These are phyloP conservation scores for Magnolia sinica DNA, from an alignment of 164 flowering plant genomes.

Conservation along the genomic window DNA sequence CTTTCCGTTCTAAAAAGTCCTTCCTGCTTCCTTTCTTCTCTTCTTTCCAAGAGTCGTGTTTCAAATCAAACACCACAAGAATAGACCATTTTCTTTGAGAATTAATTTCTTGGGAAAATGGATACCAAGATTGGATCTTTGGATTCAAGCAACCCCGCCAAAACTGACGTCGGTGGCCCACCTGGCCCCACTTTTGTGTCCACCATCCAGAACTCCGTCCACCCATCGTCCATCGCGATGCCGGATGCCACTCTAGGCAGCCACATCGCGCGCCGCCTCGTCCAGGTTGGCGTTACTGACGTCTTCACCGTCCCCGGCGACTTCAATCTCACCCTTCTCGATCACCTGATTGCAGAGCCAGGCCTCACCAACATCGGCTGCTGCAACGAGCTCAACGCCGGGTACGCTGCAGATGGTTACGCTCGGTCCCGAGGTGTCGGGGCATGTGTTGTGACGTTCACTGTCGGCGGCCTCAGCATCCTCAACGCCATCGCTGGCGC, in stretches of 20 bases:
- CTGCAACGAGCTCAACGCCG: constrained; percentile 97
- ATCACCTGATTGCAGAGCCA: constrained; percentile 78
- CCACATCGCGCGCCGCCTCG: constrained; percentile 86
- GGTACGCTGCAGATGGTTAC: constrained; percentile 94
- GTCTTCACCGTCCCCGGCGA: constrained; percentile 94
- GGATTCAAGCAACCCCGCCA: constrained; percentile 1
- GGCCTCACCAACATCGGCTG: constrained; percentile 69
- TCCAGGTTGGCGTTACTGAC: constrained; percentile 64
- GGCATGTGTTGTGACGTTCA: constrained; percentile 90
- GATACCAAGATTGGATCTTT: constrained; percentile 14
- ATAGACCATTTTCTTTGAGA: no score
- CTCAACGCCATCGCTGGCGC: constrained; percentile 93
- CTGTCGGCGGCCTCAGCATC: constrained; percentile 90
- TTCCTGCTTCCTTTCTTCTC: background rate
- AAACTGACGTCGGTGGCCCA: constrained; percentile 18
- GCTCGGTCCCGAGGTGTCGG: constrained; percentile 83
- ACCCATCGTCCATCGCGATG: background rate
- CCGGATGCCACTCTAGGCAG: constrained; percentile 72
- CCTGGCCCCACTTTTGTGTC: constrained; percentile 16
- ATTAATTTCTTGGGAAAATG: background rate
- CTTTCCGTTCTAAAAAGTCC: no score
- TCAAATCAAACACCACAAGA: no score
- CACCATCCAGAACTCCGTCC: constrained; percentile 14
- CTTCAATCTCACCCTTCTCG: constrained; percentile 83
- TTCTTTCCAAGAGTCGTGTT: background rate